Evolutionary conservation across 257 asterid genomes (phyloP), one percentile per base, ranked within the genome.

Genomic region (Solanum ossicruentum): DNA sequence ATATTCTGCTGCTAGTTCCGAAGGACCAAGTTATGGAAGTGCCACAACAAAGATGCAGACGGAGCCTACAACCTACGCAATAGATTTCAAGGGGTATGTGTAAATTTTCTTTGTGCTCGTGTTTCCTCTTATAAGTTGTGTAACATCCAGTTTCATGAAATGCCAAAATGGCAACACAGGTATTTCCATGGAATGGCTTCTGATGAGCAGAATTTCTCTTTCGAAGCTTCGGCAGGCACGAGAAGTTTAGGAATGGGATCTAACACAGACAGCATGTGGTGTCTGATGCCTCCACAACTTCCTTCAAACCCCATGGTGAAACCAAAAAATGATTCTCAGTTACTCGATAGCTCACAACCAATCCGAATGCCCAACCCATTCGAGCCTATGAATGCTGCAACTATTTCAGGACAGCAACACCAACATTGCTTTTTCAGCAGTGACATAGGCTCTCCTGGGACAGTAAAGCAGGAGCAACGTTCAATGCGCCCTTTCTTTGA

Each of bases 401-500:
- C 88, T 72, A 79, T 88, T 88, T 86, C 96, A 6, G 93, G 89
- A 84, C 92, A 92, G 84, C 89, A 88, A n/a, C 95, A 93, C 65
- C 97, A 91, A 75, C 97, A 92, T 88, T 88, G 94, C 89, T 93
- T 92, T 85, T 87, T 93, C 43, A 91, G 93, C 65, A 90, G 90
- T 28, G 97, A 90, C 67, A 87, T 89, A 5, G 88, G 88, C 80
- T 91, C 93, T 5, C 88, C 89, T 0, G 93, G 92, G 20, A 12
- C 91, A 10, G 80, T 54, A 63, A 92, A 93, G 89, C 97, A 90
- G 83, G 95, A 95, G 79, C 94, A 91, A 69, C 90, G 91, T 23
- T 91, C 93, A 0, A 94, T 95, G 84, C 98, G 92, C 52, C 95
- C 93, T 80, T 95, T 94, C 92, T 94, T 95, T 43, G 94, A 93